Evolutionary conservation across 164 flowering plant genomes (phyloP), one percentile per base, ranked within the genome.

Genomic region (Cinnamomum chago): DNA sequence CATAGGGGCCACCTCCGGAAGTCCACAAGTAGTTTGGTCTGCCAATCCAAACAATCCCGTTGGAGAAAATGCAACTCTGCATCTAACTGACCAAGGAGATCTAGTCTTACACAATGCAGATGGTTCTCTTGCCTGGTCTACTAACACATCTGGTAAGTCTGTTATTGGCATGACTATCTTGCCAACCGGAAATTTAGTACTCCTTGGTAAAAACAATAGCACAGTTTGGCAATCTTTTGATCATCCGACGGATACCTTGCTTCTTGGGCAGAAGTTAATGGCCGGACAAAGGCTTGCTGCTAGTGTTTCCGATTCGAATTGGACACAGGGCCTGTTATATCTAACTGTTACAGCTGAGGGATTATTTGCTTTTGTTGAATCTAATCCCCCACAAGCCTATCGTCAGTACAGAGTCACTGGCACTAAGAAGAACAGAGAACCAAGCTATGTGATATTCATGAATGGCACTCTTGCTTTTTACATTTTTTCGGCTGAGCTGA

Each of bases 121-220:
- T 72, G 84, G 84, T 2, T 30, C 27, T 12, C 2, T 55, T 0
- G 84, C 73, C 65, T 86, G 88, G 88, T 79, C 84, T 2, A 74
- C 85, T 0, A 70, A 71, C 50, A 81, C 85, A 1, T 24, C 70
- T 18, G 72, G 78, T 1, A 73, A 74, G 14, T 73, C 79, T 30
- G 83, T 84, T n/a, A 67, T 35, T 0, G 78, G 82, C 28, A 35
- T 83, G 62, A 77, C 58, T 18, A 64, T 83, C 22, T 67, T 58
- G 1, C 73, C 62, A 50, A 18, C 68, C 5, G 86, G 84, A 18
- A 81, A 81, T 69, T 23, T 79, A 30, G 70, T 83, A 15, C 72
- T 72, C 23, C 66, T 68, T 15, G 67, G 70, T 27, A 6, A 18
- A 0, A 24, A 30, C 0, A 47, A 72, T 35, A 33, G 10, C 15